Evolutionary conservation across 2,329 filamentous ascomycete species (phyloP), one percentile per base, ranked within the genome.

Genomic region (Ceratocystis ficicola): DNA sequence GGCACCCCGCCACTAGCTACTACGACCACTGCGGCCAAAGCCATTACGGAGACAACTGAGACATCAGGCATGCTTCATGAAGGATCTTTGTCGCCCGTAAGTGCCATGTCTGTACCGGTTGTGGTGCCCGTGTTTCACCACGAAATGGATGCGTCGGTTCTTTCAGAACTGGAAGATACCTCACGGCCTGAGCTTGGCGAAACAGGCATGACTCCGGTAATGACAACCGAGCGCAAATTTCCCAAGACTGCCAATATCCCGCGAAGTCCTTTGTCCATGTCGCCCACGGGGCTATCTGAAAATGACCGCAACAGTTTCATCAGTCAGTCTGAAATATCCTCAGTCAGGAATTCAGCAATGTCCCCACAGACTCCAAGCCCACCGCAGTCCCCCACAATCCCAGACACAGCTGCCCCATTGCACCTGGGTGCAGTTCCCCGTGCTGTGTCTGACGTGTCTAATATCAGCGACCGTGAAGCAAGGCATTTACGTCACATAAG

Each of bases 401-500:
- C 48, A 17, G 50, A 30, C 10, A 55, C 25, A 2, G 44, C 65
- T 17, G 15, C n/a, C 5, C 7, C 46, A 1, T 32, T 22, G 10
- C 30, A 50, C 2, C 20, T 12, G 5, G n/a, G 7, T 5, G 22
- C 44, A 8, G 62, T 25, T 10, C 2, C 17, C 30, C 70, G 71
- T 57, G 70, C 75, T 30, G 71, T 72, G 44, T 78, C 76, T n/a
- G 75, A 73, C 63, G 70, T 79, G 17, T 79, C 77, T 17, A 73
- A 73, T 36, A 68, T 79, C 32, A 78, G 75, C 69, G 76, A 78
- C 46, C 72, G 73, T 8, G 75, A 78, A 25, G 69, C 73, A 12
- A 67, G 73, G 10, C 78, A 79, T 66, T 69, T 78, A 64, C 73
- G 78, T 1, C 74, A 78, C 48, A 72, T 76, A 57, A 79, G 77